Conservation (phyloP, 1,284 basidiomycete species). For the Apiotrichum gracile region DNA sequence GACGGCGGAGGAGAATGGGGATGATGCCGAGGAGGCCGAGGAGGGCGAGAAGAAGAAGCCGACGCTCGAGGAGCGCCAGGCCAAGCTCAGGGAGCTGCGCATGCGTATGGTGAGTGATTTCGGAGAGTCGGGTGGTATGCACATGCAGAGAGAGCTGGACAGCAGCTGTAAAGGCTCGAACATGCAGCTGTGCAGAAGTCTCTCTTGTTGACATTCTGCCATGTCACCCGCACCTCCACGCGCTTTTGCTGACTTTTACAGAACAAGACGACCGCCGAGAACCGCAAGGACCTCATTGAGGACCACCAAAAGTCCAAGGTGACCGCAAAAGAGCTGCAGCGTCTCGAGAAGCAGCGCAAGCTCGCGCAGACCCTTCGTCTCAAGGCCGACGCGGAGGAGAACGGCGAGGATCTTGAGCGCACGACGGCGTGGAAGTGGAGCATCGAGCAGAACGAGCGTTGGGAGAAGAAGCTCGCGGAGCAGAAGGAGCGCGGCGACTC, state of each 20-base stretch:
- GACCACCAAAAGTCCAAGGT: conserved; percentile 71
- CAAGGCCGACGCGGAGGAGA: conserved; percentile 80
- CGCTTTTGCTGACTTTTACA: conserved; percentile 35
- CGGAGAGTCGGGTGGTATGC: no score
- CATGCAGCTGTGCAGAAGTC: not conserved
- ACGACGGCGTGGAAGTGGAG: conserved; percentile 89
- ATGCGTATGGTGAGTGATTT: conserved; percentile 64
- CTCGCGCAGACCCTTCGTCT: conserved; percentile 79
- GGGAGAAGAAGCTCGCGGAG: conserved; percentile 79
- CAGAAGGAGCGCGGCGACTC: conserved; percentile 56
- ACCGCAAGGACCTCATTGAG: conserved; percentile 73
- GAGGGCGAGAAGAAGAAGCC: conserved; percentile 14
- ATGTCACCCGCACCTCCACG: no score
- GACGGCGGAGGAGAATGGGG: conserved; percentile 8
- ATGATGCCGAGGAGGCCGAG: conserved; percentile 7
- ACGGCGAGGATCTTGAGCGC: conserved; percentile 64
- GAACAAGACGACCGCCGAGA: conserved; percentile 70
- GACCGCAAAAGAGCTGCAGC: conserved; percentile 66
- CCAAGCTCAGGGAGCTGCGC: conserved; percentile 67
- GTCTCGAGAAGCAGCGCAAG: conserved; percentile 78
- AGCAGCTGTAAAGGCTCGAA: not conserved
- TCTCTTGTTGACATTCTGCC: no score
- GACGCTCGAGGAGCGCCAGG: conserved; percentile 63
- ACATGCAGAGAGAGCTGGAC: not conserved
- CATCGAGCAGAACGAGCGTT: conserved; percentile 87